Evolutionary conservation across 495 filamentous ascomycete genomes (phyloP).

Genomic region (Entonaema liquescens): DNA sequence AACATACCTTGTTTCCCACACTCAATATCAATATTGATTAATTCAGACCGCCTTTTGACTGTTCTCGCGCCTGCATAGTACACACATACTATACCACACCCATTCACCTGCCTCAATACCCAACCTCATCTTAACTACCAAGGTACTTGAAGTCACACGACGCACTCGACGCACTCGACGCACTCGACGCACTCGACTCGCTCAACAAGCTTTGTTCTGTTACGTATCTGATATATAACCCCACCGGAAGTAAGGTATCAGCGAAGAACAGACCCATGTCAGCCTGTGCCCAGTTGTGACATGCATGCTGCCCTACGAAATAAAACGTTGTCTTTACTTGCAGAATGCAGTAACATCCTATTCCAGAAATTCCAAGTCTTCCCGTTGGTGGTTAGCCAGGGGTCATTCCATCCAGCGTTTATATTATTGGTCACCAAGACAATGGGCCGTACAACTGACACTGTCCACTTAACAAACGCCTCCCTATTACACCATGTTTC

Average conservation of each 20-base stretch:
- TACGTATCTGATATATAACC: conserved; percentile 4
- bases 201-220: neutral
- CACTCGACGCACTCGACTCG: neutral
- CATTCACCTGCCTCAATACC: conserved; percentile 24
- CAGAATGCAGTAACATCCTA: conserved; percentile 9
- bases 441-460: too few species aligned
- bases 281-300: conserved; percentile 13
- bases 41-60: conserved; percentile 34
- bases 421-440: neutral
- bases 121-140: conserved; percentile 13
- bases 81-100: neutral
- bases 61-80: neutral
- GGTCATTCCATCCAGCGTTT: neutral
- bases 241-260: conserved; percentile 14
- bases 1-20: conserved; percentile 17
- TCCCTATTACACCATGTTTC: too few species aligned
- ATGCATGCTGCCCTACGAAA: conserved; percentile 21
- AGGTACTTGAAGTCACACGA: conserved; percentile 12
- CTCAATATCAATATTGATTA: conserved; percentile 30
- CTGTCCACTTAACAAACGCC: too few species aligned
- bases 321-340: neutral
- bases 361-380: conserved; percentile 2
- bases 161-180: neutral
- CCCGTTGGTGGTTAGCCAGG: conserved; percentile 1
- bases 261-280: conserved; percentile 7